Percentiles rank a stretch among this genome's conserved stretches.
Evolutionary conservation across 2,329 filamentous ascomycete genomes (phyloP).

Genomic region (Ascochyta clinopodiicola): DNA sequence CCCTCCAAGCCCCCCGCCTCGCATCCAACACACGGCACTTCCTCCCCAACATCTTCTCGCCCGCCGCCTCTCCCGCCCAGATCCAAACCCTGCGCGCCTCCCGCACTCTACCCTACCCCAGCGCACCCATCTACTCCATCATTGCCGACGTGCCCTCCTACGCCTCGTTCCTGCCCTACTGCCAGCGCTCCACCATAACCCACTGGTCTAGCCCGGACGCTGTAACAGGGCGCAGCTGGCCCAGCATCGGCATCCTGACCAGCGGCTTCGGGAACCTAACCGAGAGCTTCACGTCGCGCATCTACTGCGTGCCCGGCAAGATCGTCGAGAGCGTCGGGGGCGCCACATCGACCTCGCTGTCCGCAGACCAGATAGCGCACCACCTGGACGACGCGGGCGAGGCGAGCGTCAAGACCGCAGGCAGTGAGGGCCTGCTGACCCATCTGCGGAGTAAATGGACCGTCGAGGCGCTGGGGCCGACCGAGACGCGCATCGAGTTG

Average conservation of each 20-base stretch:
- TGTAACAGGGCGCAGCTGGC: constrained; percentile 62
- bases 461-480: constrained; percentile 54
- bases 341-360: constrained; percentile 56
- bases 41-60: constrained; percentile 55
- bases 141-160: constrained; percentile 88
- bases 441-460: constrained; percentile 75
- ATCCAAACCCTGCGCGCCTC: constrained; percentile 73
- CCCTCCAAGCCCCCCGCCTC: constrained; percentile 29
- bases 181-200: constrained; percentile 77
- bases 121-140: constrained; percentile 75
- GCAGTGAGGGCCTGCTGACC: constrained; percentile 61
- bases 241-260: constrained; percentile 77
- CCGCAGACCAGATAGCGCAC: constrained; percentile 50
- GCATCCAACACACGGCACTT: constrained; percentile 43
- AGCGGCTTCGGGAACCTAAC: constrained; percentile 85
- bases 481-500: constrained; percentile 76
- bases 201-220: constrained; percentile 67
- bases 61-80: constrained; percentile 36
- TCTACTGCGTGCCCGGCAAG: constrained; percentile 76
- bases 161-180: constrained; percentile 89
- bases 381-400: constrained; percentile 40
- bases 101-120: constrained; percentile 78
- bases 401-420: constrained; percentile 2
- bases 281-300: constrained; percentile 80
- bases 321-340: constrained; percentile 82